These are phyloP conservation scores for Candolleomyces efflorescens DNA, from an alignment of 768 basidiomycete genomes.

Conservation along the genomic window DNA sequence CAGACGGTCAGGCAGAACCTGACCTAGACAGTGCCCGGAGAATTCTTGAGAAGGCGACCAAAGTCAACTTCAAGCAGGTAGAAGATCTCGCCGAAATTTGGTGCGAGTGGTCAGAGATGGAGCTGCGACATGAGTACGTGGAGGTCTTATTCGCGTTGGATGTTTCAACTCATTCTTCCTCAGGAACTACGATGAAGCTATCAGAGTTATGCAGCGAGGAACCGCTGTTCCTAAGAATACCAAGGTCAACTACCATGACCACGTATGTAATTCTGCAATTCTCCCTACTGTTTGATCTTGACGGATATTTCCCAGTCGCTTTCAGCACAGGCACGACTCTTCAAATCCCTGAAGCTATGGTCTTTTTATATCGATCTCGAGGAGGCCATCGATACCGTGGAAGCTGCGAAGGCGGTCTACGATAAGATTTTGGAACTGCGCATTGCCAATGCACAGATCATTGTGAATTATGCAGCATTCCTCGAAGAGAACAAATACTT, in stretches of 20 bases:
- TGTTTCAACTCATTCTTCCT: not conserved
- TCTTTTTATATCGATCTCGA: constrained; percentile 98
- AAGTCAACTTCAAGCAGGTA: constrained; percentile 90
- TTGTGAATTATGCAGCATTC: constrained; percentile 96
- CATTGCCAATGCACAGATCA: constrained; percentile 97
- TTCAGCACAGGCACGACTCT: constrained; percentile 82
- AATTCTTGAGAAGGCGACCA: constrained; percentile 89
- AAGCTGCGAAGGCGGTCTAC: constrained; percentile 87
- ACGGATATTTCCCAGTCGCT: constrained; percentile 48
- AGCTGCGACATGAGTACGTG: constrained; percentile 89
- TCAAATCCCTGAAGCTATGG: constrained; percentile 98
- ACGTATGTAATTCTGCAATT: constrained; percentile 45
- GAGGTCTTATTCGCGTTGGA: constrained; percentile 1
- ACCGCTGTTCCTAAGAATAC: constrained; percentile 85
- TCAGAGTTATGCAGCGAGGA: constrained; percentile 96
- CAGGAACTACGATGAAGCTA: constrained; percentile 95
- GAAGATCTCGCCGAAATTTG: constrained; percentile 98
- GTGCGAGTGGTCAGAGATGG: constrained; percentile 99
- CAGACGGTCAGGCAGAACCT: constrained; percentile 68
- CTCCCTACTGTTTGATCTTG: not conserved
- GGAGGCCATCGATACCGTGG: constrained; percentile 93
- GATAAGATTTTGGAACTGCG: constrained; percentile 95
- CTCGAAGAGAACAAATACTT: constrained; percentile 97
- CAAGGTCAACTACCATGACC: constrained; percentile 93
- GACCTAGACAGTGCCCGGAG: constrained; percentile 87